Evolutionary conservation across 805 yeast genomes (phyloP).

Genomic region (Ogataea paradorogensis): DNA sequence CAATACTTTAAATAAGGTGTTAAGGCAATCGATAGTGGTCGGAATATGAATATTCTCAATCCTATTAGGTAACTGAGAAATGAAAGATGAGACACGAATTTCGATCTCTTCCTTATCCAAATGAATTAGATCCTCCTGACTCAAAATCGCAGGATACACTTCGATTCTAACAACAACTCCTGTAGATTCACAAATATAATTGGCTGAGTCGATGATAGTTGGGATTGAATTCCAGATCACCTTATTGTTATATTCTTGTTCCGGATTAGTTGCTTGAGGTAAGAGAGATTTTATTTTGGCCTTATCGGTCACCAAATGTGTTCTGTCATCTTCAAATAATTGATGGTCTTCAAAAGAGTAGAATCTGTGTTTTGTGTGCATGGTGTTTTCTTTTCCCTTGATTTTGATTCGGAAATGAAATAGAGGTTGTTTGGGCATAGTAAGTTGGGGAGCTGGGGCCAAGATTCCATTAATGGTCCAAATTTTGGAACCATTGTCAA

Average conservation of each 20-base stretch:
- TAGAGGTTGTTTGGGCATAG: conserved; percentile 20
- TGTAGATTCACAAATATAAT: conserved; percentile 44
- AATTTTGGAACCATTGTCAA: conserved; percentile 12
- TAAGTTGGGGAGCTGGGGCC: conserved; percentile 19
- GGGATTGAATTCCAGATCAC: conserved; percentile 32
- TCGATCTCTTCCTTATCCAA: conserved; percentile 50
- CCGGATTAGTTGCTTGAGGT: conserved; percentile 3
- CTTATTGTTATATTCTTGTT: conserved; percentile 9
- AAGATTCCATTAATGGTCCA: conserved; percentile 27
- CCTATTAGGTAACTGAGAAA: conserved; percentile 21
- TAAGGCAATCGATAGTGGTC: conserved; percentile 53
- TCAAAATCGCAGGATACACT: conserved; percentile 50
- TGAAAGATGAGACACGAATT: conserved; percentile 43
- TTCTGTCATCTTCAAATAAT: conserved; percentile 25
- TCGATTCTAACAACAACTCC: conserved; percentile 51
- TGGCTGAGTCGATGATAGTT: conserved; percentile 42
- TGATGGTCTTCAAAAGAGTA: conserved; percentile 28
- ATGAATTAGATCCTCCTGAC: conserved; percentile 42
- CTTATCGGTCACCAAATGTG: conserved; percentile 20
- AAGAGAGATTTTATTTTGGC: conserved; percentile 1
- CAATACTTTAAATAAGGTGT: conserved; percentile 59
- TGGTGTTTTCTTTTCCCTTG: conserved; percentile 18
- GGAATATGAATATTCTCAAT: conserved; percentile 37
- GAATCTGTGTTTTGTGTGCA: conserved; percentile 25
- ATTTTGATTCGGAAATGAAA: conserved; percentile 30